Percentiles rank a stretch among this genome's conserved stretches.
These are phyloP conservation scores for Phaeoacremonium minimum DNA, from an alignment of 2,329 filamentous ascomycete species.

Conservation along the genomic window DNA sequence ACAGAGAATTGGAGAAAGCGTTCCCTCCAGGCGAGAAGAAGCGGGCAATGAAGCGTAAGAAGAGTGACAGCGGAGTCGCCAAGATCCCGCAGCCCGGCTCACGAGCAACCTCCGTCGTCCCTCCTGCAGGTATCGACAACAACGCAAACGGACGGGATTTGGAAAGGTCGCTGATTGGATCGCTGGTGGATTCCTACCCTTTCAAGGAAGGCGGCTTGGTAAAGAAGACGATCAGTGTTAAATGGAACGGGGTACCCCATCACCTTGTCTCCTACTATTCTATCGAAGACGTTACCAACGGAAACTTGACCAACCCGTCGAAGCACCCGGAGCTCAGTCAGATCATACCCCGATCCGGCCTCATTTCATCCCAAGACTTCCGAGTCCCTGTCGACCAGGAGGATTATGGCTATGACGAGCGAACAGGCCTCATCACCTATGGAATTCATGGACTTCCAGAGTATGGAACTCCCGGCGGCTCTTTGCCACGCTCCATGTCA, in stretches of 20 bases:
- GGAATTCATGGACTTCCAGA: not conserved
- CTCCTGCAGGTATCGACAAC: conserved; percentile 6
- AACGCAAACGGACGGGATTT: conserved; percentile 18
- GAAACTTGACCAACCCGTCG: conserved; percentile 54
- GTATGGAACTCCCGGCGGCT: not conserved
- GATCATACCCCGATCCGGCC: conserved; percentile 51
- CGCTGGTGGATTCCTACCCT: conserved; percentile 81
- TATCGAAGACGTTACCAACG: conserved; percentile 68
- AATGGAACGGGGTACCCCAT: conserved; percentile 68
- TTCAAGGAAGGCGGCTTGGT: conserved; percentile 81
- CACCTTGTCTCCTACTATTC: conserved; percentile 89
- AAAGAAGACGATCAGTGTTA: conserved; percentile 90
- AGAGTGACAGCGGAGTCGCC: conserved; percentile 29
- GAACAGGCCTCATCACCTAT: not conserved
- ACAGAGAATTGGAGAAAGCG: conserved; percentile 73
- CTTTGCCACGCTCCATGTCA: not conserved
- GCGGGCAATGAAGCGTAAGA: conserved; percentile 69
- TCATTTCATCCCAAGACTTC: conserved; percentile 62
- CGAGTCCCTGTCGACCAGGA: conserved; percentile 60
- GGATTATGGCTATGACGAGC: conserved; percentile 27
- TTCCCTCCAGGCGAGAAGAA: conserved; percentile 85
- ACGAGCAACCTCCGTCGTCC: conserved; percentile 12
- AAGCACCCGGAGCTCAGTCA: conserved; percentile 44
- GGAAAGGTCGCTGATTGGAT: conserved; percentile 61
- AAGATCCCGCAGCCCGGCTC: conserved; percentile 20